Evolutionary conservation across 768 basidiomycete species (phyloP), one percentile per base, ranked within the genome.

Genomic region (Kwoniella sp.): DNA sequence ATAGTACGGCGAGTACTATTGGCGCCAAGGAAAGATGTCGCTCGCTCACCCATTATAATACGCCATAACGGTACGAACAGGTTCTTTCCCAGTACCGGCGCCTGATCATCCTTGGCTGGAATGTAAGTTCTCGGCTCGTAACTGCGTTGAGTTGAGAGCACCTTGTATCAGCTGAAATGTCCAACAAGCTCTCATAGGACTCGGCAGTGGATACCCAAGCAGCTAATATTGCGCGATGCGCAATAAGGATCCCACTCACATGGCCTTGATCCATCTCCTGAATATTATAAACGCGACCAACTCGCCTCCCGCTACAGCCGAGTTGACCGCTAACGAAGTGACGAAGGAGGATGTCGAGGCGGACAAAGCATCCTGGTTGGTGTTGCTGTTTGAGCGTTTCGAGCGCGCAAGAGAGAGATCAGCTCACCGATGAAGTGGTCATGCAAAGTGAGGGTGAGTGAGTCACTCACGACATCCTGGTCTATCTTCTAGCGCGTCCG

Each of bases 291-390:
- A 97, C 17, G 85, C 84, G 4, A 74, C 83, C 55, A 97, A 78
- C 80, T 94, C 89, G 6, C 81, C 83, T 19, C 78, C 80, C 0
- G 77, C 80, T 6, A 82, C 68, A 37, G 84, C 84, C 0, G 82
- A 83, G 76, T 97, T 97, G 83, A 93, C 87, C 19, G 87, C 85
- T 49, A 98, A 84, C 2, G 95, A 90, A 6, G 94, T 89, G 47
- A 89, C 78, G 77, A 98, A 97, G 10, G 90, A 87, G 47, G 83
- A 69, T 0, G 90, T 90, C 29, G 91, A 89, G 61, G 90, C 88
- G 13, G 69, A 58, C 3, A 57, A 29, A 1, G 76, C 76, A 30
- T 68, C 67, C 2, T 24, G 47, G 17, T 19, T 46, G 9, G 70
- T 63, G 40, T 63, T 68, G 0, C 67, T 70, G 50, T 17, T n/a